Conservation (phyloP, 2,329 filamentous ascomycete species). For the Amauroascus verrucosus region DNA sequence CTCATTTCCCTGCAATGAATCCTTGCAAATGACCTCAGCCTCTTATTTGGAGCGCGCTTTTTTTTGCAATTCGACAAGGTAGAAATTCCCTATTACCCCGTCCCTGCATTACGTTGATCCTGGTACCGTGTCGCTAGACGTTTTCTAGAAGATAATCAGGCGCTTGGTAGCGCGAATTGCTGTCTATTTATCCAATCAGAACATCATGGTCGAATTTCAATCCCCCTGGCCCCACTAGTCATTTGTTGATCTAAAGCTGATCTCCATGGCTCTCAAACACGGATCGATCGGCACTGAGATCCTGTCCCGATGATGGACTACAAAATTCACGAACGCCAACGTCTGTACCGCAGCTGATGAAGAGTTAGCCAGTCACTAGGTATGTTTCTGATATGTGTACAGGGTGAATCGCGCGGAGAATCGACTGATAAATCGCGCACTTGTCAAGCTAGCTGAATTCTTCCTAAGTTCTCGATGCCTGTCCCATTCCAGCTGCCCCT, state of each 20-base stretch:
- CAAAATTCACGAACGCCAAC: too few species aligned
- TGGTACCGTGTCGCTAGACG: background rate
- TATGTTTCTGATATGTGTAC: too few species aligned
- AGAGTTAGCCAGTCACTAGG: background rate
- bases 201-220: background rate
- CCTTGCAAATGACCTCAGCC: background rate
- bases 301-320: too few species aligned
- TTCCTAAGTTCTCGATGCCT: too few species aligned
- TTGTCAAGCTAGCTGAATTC: too few species aligned
- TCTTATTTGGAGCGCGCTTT: too few species aligned
- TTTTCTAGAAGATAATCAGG: background rate
- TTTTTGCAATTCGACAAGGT: background rate
- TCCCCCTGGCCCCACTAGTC: too few species aligned
- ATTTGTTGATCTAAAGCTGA: too few species aligned
- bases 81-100: too few species aligned
- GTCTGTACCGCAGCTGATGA: background rate
- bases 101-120: background rate
- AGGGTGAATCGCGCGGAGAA: too few species aligned
- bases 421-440: background rate
- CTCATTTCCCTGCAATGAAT: background rate
- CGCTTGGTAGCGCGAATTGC: background rate
- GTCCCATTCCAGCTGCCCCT: too few species aligned
- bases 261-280: background rate
- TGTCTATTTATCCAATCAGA: background rate
- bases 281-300: too few species aligned